phyloP scores from a whole-genome alignment of 306 rosid genomes.

The Phaseolus lunatus region DNA sequence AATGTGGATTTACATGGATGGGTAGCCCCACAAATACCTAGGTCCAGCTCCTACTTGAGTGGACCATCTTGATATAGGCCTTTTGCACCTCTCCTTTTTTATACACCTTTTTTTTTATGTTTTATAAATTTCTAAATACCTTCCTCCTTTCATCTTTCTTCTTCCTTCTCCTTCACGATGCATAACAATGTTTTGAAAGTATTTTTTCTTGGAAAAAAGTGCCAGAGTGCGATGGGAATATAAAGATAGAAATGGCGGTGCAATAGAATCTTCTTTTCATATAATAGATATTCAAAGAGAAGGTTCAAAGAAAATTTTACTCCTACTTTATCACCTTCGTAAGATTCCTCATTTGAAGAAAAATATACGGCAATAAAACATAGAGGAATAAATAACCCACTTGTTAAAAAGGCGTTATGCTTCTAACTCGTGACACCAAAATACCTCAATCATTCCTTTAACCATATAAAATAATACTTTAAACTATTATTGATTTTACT shows the following conservation, averaged over 20 bases:
- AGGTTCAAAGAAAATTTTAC: constrained; percentile 18
- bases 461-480: background rate
- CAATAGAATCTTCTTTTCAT: background rate
- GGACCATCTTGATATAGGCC: background rate
- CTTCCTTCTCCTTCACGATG: too few relatives aligned
- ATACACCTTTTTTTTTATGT: background rate
- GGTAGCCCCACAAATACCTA: too few relatives aligned
- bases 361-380: background rate
- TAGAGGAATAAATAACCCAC: constrained; percentile 25
- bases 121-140: background rate
- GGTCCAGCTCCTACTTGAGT: background rate
- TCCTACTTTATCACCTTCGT: background rate
- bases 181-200: too few relatives aligned
- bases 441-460: background rate
- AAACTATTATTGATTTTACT: background rate
- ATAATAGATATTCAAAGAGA: background rate
- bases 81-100: background rate
- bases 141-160: too few relatives aligned
- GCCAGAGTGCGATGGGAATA: too few relatives aligned
- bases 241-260: too few relatives aligned
- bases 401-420: constrained; percentile 13
- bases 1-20: too few relatives aligned
- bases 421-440: background rate
- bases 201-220: too few relatives aligned
- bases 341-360: background rate